phyloP scores from a whole-genome alignment of 805 yeast genomes.

The Yamadazyma takamatsuzukensis region DNA sequence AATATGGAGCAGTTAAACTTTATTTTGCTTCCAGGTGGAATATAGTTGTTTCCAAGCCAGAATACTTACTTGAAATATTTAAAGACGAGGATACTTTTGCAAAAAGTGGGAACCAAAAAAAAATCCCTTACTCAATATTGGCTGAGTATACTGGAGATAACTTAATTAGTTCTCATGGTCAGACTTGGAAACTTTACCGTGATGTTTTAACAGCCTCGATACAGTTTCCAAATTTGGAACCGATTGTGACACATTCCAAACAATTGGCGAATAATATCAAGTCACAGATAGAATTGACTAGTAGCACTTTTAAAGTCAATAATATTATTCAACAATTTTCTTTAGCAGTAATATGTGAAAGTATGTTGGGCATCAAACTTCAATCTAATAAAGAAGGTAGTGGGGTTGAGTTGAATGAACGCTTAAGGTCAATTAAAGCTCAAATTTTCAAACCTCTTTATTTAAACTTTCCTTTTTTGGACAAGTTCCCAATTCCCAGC shows the following conservation, averaged over 20 bases:
- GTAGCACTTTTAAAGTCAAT: constrained; percentile 19
- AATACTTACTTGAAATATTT: constrained; percentile 42
- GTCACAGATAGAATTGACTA: neutral
- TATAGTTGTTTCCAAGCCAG: constrained; percentile 49
- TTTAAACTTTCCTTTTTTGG: constrained; percentile 54
- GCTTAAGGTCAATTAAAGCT: constrained; percentile 42
- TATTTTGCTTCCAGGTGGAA: constrained; percentile 64
- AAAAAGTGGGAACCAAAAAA: constrained; percentile 58
- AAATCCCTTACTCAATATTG: constrained; percentile 52
- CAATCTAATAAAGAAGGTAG: constrained; percentile 34
- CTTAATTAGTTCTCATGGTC: constrained; percentile 56
- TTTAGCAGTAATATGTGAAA: constrained; percentile 48
- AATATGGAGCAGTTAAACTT: constrained; percentile 55
- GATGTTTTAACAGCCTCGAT: constrained; percentile 43
- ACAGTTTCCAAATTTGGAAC: constrained; percentile 43
- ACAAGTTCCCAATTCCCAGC: constrained; percentile 45
- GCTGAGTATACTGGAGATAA: constrained; percentile 59
- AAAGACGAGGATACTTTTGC: constrained; percentile 49
- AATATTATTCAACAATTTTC: constrained; percentile 40
- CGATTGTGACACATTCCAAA: constrained; percentile 36
- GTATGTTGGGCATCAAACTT: constrained; percentile 45
- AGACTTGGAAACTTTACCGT: constrained; percentile 48
- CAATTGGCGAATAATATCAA: constrained; percentile 7
- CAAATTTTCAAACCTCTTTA: constrained; percentile 54
- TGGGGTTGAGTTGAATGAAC: constrained; percentile 31